Percentiles rank a stretch among this genome's conserved stretches.
Conservation (phyloP, 1,284 basidiomycete species). For the Ganoderma lucidum region DNA sequence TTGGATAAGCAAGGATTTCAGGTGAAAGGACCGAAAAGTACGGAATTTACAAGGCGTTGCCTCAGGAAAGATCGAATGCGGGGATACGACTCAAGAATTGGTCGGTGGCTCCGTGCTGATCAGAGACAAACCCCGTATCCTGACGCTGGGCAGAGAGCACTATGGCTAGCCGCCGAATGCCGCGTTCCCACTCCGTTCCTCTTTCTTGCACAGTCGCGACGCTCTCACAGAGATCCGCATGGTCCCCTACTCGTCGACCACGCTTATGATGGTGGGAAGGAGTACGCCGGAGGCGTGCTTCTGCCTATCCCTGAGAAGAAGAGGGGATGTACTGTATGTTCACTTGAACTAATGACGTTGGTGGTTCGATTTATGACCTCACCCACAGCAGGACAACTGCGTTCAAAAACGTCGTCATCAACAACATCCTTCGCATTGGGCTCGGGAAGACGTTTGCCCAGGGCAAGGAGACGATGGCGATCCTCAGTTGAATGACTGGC, state of each 20-base stretch:
- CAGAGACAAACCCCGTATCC: not conserved
- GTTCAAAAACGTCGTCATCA: not conserved
- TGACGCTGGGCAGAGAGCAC: not conserved
- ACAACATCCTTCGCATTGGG: not conserved
- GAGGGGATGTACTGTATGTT: not conserved
- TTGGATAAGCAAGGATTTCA: not conserved
- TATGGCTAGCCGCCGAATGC: not conserved
- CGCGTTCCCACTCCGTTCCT: not conserved
- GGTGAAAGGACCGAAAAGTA: not conserved
- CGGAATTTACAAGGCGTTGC: not conserved
- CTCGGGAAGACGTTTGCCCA: too few species aligned
- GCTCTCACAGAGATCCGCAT: conserved; percentile 8
- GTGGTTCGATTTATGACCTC: not conserved
- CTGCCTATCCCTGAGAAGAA: not conserved
- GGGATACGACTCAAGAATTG: not conserved
- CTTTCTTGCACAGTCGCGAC: not conserved
- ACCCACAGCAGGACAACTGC: not conserved
- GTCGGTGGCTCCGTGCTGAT: not conserved
- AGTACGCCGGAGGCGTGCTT: not conserved
- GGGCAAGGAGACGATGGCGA: not conserved
- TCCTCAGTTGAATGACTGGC: not conserved
- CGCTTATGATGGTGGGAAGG: conserved; percentile 11
- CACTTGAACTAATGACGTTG: not conserved
- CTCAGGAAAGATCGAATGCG: not conserved
- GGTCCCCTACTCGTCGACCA: not conserved